A percentile compares a stretch with the other conserved stretches of the same genome.
These are phyloP conservation scores for Chlorella sorokiniana DNA, from an alignment of 139 green algal genomes.

Conservation along the genomic window DNA sequence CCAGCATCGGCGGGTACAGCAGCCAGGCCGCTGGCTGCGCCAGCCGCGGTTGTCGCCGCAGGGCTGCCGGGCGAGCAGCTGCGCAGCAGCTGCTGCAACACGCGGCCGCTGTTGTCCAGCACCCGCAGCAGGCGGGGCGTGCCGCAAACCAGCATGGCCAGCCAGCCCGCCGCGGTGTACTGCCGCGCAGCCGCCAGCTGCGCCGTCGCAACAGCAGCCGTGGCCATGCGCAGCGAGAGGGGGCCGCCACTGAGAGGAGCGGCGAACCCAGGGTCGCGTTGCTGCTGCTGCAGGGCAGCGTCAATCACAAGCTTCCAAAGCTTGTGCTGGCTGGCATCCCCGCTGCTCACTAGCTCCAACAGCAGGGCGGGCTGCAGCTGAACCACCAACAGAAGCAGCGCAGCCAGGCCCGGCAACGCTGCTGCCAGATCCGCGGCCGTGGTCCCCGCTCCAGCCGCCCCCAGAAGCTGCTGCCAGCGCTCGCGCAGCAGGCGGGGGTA, in stretches of 20 bases:
- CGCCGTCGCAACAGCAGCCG: neutral
- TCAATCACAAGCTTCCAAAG: neutral
- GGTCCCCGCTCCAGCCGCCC: neutral
- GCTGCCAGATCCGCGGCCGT: neutral
- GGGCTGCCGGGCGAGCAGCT: neutral
- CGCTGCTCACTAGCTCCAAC: neutral
- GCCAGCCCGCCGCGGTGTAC: constrained; percentile 21
- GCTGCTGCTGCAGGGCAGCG: constrained; percentile 15
- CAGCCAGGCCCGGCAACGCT: neutral
- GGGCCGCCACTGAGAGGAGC: neutral
- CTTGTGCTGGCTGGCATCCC: neutral
- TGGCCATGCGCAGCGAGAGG: constrained; percentile 1
- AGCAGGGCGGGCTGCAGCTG: neutral
- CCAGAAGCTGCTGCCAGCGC: constrained; percentile 7
- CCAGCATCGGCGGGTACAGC: neutral
- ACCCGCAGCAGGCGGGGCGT: constrained; percentile 31
- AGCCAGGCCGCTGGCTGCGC: neutral
- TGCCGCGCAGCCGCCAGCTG: constrained; percentile 25
- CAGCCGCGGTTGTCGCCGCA: neutral
- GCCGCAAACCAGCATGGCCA: constrained; percentile 26
- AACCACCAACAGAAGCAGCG: neutral
- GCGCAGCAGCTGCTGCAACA: constrained; percentile 26
- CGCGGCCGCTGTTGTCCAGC: constrained; percentile 13
- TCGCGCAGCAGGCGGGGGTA: neutral
- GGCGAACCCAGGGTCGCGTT: neutral